Evolutionary conservation across 768 basidiomycete species (phyloP).

Genomic region (Pleurotus sapidus): DNA sequence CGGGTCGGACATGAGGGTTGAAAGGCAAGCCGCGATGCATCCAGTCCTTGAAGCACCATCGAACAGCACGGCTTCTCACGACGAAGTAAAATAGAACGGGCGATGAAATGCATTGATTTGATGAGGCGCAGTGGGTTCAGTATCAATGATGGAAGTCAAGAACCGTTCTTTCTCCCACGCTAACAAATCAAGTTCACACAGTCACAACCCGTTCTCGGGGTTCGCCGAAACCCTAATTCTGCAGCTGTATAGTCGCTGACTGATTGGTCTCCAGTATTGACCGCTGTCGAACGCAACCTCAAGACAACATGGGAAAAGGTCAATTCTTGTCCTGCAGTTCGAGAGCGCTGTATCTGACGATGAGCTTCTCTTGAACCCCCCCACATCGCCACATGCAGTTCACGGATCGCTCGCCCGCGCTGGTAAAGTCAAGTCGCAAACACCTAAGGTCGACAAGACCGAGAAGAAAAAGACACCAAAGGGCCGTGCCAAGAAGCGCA

Average conservation of each 20-base stretch:
- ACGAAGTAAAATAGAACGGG: too few relatives aligned
- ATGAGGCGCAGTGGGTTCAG: too few relatives aligned
- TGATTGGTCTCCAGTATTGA: conserved; percentile 17
- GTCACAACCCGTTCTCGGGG: not conserved
- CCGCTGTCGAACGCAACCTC: conserved; percentile 39
- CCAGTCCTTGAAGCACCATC: too few relatives aligned
- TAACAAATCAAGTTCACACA: not conserved
- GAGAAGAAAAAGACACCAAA: conserved; percentile 99
- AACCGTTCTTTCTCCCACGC: too few relatives aligned
- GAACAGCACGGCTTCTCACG: too few relatives aligned
- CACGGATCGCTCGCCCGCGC: conserved; percentile 99
- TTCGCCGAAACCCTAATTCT: conserved; percentile 31
- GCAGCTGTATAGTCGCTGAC: conserved; percentile 40
- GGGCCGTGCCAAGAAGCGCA: conserved; percentile 96
- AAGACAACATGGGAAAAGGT: conserved; percentile 80
- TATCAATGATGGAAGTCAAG: too few relatives aligned
- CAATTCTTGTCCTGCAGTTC: conserved; percentile 14
- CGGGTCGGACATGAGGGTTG: not conserved
- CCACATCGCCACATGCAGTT: conserved; percentile 44
- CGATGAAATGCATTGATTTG: too few relatives aligned
- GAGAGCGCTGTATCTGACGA: conserved; percentile 6
- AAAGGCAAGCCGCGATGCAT: too few relatives aligned
- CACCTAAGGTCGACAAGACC: conserved; percentile 96
- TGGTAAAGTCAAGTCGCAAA: conserved; percentile 98
- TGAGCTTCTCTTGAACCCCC: not conserved